Base-by-base conservation (phyloP, 352 stramenopile species). In the Pythium aristosporum region DNA sequence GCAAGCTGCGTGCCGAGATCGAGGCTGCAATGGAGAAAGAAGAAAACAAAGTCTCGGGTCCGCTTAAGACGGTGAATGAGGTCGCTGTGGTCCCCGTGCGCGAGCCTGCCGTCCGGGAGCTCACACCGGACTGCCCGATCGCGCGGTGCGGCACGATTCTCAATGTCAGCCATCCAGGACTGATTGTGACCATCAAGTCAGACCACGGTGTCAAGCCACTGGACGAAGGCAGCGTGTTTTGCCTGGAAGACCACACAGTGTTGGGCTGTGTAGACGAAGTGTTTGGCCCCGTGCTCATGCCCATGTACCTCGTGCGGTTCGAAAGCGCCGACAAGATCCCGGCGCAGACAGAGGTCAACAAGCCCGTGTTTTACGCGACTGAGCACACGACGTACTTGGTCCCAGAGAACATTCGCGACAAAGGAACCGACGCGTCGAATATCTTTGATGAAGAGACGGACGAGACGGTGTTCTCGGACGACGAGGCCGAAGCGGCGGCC, bases 271-370 rank as follows among this genome's bases (percentile, higher is more conserved):
- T 96, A 18, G 85, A 96, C 60, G 87, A 96, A 62, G 68, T 96
- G 1, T 96, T 96, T 67, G 87, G 87, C 6, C 87, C 85, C 3
- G 83, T 96, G 53, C 63, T 89, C 34, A 88, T 92, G 85, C 87
- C 87, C 10, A 88, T 96, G 79, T 96, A 96, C 61, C 68, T 94
- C n/a, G 72, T 96, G 41, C 87, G 87, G 15, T 96, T 91, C 63
- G 77, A 88, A 39, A 77, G 60, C 9, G 77, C 74, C 0, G 72
- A 73, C 18, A 90, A 93, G 65, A 93, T 96, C 32, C 82, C 87
- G 0, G 46, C 67, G 18, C 71, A 76, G 43, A 82, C 77, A 0
- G 46, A 63, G 12, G 51, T 85, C 15, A 75, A 80, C 56, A 68
- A 66, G 16, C 49, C 63, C 2, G 82, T 96, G 9, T 94, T 78